A percentile compares a stretch with the other conserved stretches of the same genome.
phyloP scores from a whole-genome alignment of 768 basidiomycete species.

The Hygrocybe punicea region DNA sequence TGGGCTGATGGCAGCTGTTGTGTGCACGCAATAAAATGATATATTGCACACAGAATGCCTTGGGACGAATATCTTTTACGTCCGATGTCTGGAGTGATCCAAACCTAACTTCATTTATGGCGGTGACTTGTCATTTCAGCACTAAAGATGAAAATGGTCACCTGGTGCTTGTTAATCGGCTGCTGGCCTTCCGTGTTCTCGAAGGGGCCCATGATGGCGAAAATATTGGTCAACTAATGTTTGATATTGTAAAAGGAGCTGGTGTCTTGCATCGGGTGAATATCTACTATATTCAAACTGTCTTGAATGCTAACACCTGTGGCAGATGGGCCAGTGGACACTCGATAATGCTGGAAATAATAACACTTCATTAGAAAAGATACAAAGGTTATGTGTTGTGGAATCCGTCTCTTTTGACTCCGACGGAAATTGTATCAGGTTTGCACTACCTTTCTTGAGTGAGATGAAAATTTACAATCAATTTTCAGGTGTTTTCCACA shows the following conservation, averaged over 20 bases:
- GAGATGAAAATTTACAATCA: no score
- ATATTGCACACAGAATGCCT: conserved; percentile 20
- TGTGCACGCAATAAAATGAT: no score
- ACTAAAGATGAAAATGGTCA: conserved; percentile 14
- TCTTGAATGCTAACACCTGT: no score
- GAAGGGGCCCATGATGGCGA: conserved; percentile 31
- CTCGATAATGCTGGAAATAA: conserved; percentile 39
- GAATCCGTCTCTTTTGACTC: conserved; percentile 15
- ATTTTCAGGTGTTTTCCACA: conserved; percentile 26
- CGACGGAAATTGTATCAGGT: conserved; percentile 24
- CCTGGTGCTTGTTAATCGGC: conserved; percentile 20
- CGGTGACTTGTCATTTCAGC: conserved; percentile 32
- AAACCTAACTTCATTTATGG: conserved; percentile 27
- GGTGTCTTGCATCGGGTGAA: conserved; percentile 21
- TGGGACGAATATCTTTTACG: conserved; percentile 33
- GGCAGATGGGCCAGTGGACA: conserved; percentile 26
- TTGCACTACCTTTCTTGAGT: no score
- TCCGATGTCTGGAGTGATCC: conserved; percentile 35
- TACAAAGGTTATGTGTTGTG: conserved; percentile 11
- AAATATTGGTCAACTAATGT: conserved; percentile 22
- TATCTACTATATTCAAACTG: no score
- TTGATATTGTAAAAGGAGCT: conserved; percentile 23
- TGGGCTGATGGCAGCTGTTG: conserved; percentile 17
- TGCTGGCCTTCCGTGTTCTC: conserved; percentile 32
- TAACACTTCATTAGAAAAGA: conserved; percentile 29